Conservation (phyloP, 1,139 yeast genomes). For the Wickerhamiella infanticola region DNA sequence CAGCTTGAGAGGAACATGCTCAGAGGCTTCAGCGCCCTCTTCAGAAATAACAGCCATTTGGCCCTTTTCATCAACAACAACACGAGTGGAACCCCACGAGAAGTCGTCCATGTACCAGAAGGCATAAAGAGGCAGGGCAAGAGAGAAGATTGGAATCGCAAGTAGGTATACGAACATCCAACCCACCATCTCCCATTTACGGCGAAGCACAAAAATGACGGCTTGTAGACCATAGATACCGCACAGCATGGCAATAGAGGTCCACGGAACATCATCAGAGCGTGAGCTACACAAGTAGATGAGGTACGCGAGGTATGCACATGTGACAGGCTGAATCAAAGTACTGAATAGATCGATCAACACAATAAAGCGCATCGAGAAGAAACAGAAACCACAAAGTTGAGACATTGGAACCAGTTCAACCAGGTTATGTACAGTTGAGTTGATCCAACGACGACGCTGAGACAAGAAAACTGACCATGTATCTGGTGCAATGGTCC, state of each 20-base stretch:
- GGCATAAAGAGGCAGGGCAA: conserved; percentile 27
- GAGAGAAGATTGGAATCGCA: conserved; percentile 28
- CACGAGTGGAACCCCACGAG: conserved; percentile 33
- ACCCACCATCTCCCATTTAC: conserved; percentile 32
- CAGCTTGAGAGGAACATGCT: conserved; percentile 25
- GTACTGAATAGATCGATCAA: conserved; percentile 27
- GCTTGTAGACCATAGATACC: conserved; percentile 30
- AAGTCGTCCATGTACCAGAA: conserved; percentile 33
- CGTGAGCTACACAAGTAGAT: conserved; percentile 22
- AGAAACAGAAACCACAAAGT: conserved; percentile 31
- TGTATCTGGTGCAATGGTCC: conserved; percentile 31
- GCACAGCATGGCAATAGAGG: conserved; percentile 26
- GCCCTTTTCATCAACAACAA: conserved; percentile 30
- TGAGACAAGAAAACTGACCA: conserved; percentile 30
- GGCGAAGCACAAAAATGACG: conserved; percentile 25
- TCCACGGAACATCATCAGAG: conserved; percentile 24
- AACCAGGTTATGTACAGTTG: conserved; percentile 29
- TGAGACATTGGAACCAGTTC: conserved; percentile 28
- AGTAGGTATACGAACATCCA: conserved; percentile 30
- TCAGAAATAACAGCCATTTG: conserved; percentile 23
- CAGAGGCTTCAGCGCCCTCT: conserved; percentile 29
- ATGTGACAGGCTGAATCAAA: conserved; percentile 29
- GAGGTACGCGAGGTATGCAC: conserved; percentile 28
- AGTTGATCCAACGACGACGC: conserved; percentile 32
- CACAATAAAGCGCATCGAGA: conserved; percentile 30